Evolutionary conservation across 2,329 filamentous ascomycete genomes (phyloP).

Genomic region (Trichoderma sp.): DNA sequence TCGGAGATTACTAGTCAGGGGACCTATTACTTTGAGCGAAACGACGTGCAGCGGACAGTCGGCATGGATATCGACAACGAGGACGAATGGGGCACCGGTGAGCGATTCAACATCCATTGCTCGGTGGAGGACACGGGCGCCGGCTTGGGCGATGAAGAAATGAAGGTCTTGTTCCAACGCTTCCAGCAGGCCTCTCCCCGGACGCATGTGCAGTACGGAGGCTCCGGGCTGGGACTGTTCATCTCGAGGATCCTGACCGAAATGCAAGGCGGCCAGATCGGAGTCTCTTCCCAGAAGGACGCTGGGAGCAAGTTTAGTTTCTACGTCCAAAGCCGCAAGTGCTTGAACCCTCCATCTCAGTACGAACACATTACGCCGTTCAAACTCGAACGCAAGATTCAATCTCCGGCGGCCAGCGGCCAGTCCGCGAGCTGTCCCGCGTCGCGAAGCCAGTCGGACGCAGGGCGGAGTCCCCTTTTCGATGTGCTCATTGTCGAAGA

Average conservation of each 20-base stretch:
- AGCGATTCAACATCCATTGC: conserved; percentile 69
- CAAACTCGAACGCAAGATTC: conserved; percentile 34
- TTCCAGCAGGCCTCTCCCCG: conserved; percentile 67
- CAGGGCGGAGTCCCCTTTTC: conserved; percentile 35
- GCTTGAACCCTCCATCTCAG: conserved; percentile 38
- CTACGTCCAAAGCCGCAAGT: conserved; percentile 67
- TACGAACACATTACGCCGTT: conserved; percentile 37
- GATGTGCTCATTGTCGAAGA: conserved; percentile 66
- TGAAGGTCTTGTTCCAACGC: conserved; percentile 63
- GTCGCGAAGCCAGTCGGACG: conserved; percentile 9
- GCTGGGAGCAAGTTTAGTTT: conserved; percentile 74
- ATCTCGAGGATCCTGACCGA: conserved; percentile 74
- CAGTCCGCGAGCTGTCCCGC: conserved; percentile 24
- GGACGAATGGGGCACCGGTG: conserved; percentile 67
- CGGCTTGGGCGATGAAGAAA: conserved; percentile 62
- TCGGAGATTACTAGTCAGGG: conserved; percentile 39
- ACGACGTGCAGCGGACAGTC: conserved; percentile 35
- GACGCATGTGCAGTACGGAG: conserved; percentile 70
- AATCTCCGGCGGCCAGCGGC: conserved; percentile 22
- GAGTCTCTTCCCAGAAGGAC: conserved; percentile 64
- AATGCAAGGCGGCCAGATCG: conserved; percentile 74
- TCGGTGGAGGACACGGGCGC: conserved; percentile 69
- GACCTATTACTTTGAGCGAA: conserved; percentile 47
- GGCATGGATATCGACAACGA: conserved; percentile 47
- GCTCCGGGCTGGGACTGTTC: conserved; percentile 68